Base-by-base conservation (phyloP, 2,329 filamentous ascomycete species). In the Phaeosphaeria sp. region DNA sequence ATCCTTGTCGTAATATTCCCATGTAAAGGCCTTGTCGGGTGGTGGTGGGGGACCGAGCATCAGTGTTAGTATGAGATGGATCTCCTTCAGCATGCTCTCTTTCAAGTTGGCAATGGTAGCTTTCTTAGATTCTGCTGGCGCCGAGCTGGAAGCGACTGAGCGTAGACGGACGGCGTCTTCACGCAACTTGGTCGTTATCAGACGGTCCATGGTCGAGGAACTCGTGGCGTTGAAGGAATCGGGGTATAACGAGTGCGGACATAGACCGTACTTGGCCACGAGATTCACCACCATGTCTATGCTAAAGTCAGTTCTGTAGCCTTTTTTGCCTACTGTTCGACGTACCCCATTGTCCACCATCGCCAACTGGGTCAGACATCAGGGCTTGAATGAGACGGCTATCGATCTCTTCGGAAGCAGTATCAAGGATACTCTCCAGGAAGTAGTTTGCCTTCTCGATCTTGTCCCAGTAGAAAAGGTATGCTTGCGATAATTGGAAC, bases 391-490 rank as follows among this genome's bases (percentile, higher is more conserved):
- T 83, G 3, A 96, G 78, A 10, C 93, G 81, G 21, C 88, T 84
- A 64, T 93, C 90, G 1, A 96, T 82, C 33, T 89, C 87, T 67
- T 92, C 84, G 51, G 82, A 80, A 0, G 86, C 84, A 0, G 92
- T 96, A 62, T 91, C 87, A 54, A 96, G 85, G 59, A 94, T 86
- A 69, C 91, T 90, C 78, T 96, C 92, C 18, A 96, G 84, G 79
- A 96, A 96, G 81, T 86, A 96, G 77, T 96, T 96, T 9, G 90
- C 84, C 78, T 96, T 96, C 77, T 97, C 93, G 20, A 96, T 86
- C 80, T 96, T 96, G 77, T 97, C 93, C 89, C 90, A 96, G 83
- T 92, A 96, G 80, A 94, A 96, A 3, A 96, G 84, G 71, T 96
- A 96, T 1, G 89, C 84, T 78, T 96, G 93, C 27, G 89, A 93